Percentiles rank a stretch among this genome's conserved stretches.
Conservation (phyloP, 129 eudicot genomes). For the Flaveria sonorensis region DNA sequence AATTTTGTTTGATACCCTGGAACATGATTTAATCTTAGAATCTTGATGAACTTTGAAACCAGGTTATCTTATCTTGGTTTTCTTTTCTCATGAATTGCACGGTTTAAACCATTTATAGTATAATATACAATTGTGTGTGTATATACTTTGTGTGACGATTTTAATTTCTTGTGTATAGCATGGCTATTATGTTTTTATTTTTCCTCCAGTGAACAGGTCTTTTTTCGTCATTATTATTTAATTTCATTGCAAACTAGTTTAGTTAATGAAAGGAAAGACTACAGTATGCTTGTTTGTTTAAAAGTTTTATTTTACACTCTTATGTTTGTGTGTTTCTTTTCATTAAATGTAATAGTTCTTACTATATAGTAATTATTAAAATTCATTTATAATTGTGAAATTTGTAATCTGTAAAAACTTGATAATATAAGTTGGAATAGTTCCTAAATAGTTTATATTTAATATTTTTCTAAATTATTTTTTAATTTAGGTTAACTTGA, state of each 20-base stretch:
- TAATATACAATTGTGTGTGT: not conserved
- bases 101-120: not conserved
- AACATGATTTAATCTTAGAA: not conserved
- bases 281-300: not conserved
- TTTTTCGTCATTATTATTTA: not conserved
- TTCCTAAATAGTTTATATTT: too few relatives aligned
- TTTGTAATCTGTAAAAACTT: too few relatives aligned
- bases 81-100: conserved; percentile 4
- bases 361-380: not conserved
- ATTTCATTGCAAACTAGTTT: not conserved
- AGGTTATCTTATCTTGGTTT: not conserved
- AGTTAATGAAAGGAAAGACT: not conserved
- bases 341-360: not conserved
- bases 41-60: not conserved
- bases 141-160: not conserved
- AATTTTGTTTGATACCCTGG: not conserved
- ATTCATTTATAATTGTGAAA: too few relatives aligned
- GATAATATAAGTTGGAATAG: too few relatives aligned
- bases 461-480: too few relatives aligned
- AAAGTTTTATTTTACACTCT: not conserved
- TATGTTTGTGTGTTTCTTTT: not conserved
- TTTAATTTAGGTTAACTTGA: too few relatives aligned
- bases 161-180: not conserved
- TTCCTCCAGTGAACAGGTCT: too few relatives aligned
- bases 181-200: too few relatives aligned